phyloP scores from a whole-genome alignment of 2,329 filamentous ascomycete genomes.

The Orbilia ellipsospora region DNA sequence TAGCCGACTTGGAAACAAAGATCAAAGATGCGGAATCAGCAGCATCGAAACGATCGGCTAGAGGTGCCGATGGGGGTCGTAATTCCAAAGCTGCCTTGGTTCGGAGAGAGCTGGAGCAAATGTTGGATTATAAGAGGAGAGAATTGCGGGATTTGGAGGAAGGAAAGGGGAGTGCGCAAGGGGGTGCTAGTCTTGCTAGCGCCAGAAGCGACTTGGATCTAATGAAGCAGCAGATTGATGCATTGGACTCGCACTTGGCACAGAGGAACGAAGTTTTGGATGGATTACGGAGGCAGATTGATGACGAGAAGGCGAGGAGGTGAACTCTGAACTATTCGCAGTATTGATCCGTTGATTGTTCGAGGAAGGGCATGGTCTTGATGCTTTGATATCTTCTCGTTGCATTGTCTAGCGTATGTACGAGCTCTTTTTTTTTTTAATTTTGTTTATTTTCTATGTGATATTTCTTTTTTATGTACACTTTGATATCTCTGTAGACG shows the following conservation, averaged over 20 bases:
- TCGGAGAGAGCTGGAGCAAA: slow-evolving; percentile 90
- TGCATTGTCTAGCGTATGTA: slow-evolving; percentile 49
- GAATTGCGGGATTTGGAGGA: slow-evolving; percentile 80
- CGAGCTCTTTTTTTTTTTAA: slow-evolving; percentile 17
- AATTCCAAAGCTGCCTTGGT: slow-evolving; percentile 88
- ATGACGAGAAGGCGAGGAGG: slow-evolving; percentile 76
- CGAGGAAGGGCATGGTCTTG: not conserved
- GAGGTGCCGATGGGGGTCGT: slow-evolving; percentile 70
- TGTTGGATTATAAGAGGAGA: slow-evolving; percentile 92
- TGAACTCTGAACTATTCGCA: slow-evolving; percentile 1
- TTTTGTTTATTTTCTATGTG: slow-evolving; percentile 8
- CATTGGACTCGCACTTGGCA: slow-evolving; percentile 82
- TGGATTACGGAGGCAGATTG: slow-evolving; percentile 82
- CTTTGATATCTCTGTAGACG: slow-evolving; percentile 29
- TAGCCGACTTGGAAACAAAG: slow-evolving; percentile 88
- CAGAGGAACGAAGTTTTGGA: slow-evolving; percentile 79
- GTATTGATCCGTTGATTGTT: not conserved
- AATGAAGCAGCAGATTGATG: slow-evolving; percentile 94
- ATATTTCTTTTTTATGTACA: slow-evolving; percentile 39
- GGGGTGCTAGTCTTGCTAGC: slow-evolving; percentile 74
- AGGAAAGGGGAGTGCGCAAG: slow-evolving; percentile 74
- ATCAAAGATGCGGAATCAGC: slow-evolving; percentile 82
- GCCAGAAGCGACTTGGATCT: slow-evolving; percentile 86
- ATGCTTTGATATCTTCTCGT: slow-evolving; percentile 7
- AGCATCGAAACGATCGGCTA: slow-evolving; percentile 71